Evolutionary conservation across 148 eudicot genomes (phyloP), one percentile per base, ranked within the genome.

Genomic region (Camellia japonica): DNA sequence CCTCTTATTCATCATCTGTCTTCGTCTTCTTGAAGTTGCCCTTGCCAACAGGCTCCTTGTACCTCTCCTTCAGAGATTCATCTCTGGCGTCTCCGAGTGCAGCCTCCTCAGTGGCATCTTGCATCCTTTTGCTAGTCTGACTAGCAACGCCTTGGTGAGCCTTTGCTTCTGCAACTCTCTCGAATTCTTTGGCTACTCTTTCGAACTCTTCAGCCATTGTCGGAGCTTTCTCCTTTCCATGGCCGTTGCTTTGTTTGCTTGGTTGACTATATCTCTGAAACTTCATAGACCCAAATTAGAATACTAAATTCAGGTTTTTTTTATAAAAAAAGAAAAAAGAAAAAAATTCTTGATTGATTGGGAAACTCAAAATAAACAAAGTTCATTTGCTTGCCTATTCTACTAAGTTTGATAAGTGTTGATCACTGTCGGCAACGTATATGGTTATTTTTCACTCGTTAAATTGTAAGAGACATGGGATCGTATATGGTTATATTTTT

Each of bases 141-240:
- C 82, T 86, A 5, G 74, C 74, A 14, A 81, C 54, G 19, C 84
- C 89, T 66, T 85, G 87, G 13, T 62, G 74, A 11, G 76, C 69
- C 72, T 87, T 87, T 67, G 78, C 85, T 19, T 85, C 81, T n/a
- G 83, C 64, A 0, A 30, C 68, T 76, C 82, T 83, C 52, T 73
- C 63, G 58, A 74, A 75, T 56, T 63, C 83, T n/a, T 89, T 88
- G 9, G 85, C 84, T 54, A 74, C 76, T 47, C 75, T 83, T 83
- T 20, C 72, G 77, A 59, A 69, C 67, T 83, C 79, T 38, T 86
- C 88, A 0, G 74, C 75, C 6, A 90, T 87, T 18, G 92, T 85
- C 14, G 87, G 87, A 7, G 92, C 92, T 54, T 87, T 87, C 78
- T 87, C 92, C 65, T n/a, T 38, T 66, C 75, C 80, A 43, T 65